These are phyloP conservation scores for Scenedesmus sp. DNA, from an alignment of 163 green algal genomes.

Conservation along the genomic window DNA sequence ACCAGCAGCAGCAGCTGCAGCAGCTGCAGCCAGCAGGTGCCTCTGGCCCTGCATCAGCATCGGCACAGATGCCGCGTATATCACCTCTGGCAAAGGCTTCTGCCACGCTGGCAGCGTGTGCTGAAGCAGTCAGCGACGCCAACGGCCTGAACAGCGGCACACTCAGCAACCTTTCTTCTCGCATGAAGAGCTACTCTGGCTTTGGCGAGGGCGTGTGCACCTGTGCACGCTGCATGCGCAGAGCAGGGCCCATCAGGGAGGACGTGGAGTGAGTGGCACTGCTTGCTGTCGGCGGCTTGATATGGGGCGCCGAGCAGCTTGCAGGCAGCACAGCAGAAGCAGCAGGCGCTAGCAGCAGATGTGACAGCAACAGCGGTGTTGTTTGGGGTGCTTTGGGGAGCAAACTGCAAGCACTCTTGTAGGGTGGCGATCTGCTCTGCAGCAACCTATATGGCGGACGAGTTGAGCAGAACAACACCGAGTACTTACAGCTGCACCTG, in stretches of 20 bases:
- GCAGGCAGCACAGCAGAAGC: not conserved
- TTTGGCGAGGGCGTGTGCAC: constrained; percentile 62
- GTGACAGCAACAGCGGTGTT: not conserved
- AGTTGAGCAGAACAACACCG: no score
- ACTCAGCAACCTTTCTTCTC: constrained; percentile 40
- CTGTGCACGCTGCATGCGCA: constrained; percentile 58
- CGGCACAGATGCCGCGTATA: constrained; percentile 42
- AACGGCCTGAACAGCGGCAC: constrained; percentile 18
- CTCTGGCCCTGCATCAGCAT: not conserved
- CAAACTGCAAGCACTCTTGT: not conserved
- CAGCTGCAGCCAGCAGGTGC: not conserved
- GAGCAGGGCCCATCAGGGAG: constrained; percentile 54
- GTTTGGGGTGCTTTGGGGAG: not conserved
- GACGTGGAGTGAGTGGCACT: constrained; percentile 55
- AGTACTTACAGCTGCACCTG: not conserved
- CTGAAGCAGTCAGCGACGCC: constrained; percentile 12
- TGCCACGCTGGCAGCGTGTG: constrained; percentile 46
- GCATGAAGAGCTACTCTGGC: constrained; percentile 42
- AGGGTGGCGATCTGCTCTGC: not conserved
- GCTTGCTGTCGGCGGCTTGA: not conserved
- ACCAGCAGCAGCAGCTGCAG: not conserved
- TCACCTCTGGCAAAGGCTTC: constrained; percentile 19
- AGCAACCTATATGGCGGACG: not conserved
- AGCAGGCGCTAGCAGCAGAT: not conserved
- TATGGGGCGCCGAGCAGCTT: not conserved